Evolutionary conservation across 1,139 yeast genomes (phyloP), one percentile per base, ranked within the genome.

Genomic region (Saccharomyces hybrid): DNA sequence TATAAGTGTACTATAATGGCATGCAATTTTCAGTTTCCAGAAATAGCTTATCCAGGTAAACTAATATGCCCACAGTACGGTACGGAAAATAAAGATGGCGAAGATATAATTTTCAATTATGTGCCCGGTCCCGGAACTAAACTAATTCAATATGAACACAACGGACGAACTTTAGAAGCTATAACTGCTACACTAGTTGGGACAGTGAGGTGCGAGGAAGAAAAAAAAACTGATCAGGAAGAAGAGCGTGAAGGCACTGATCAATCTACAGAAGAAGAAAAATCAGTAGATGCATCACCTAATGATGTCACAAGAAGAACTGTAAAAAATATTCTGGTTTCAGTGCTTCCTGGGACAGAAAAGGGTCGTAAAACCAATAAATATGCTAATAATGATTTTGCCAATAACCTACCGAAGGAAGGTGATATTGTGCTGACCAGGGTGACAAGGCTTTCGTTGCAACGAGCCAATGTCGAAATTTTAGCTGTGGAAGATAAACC

Each of bases 391-490:
- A 58, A 62, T 23, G 66, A 72, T 28, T 75, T 76, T 52, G 62
- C 83, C 20, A 82, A 79, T 53, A 79, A 78, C 56, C 75, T 93
- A 54, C 98, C 99, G 3, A 81, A 82, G 59, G 97, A 89, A 60
- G 87, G 88, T 48, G 97, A 91, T 68, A 71, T 85, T 13, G 97
- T 95, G 2, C 74, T 93, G 26, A 90, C 89, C 0, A 77, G 83
- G 54, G 87, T 93, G 28, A 83, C 86, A 16, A 79, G 84, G 61
- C 78, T 93, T 50, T 73, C 78, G 26, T 63, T 70, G 51, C 81
- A 80, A 58, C 95, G 91, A 69, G 96, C 95, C 3, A 80, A 78
- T 65, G 86, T 90, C 52, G 97, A 90, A 64, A 88, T 93, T 47
- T 69, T 93, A 49, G 87, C 90, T 2, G 86, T 90, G 6, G 96